Evolutionary conservation across 192 early-diverging fungal genomes (phyloP).

Genomic region (Mortierella alpina): DNA sequence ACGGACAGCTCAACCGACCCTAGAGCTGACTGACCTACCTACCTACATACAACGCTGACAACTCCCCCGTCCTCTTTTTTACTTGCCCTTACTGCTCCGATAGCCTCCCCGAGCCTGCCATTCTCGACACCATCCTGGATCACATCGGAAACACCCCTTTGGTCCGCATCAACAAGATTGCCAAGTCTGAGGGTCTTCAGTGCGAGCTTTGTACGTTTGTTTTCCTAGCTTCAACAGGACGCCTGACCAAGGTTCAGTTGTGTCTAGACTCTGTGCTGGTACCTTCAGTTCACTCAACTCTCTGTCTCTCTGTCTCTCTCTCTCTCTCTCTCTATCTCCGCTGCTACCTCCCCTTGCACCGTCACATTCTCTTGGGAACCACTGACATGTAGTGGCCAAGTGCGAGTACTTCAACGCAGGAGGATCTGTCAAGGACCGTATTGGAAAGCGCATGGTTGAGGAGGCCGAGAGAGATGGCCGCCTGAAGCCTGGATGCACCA

Average conservation of each 20-base stretch:
- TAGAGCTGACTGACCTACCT: not conserved
- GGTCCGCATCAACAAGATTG: constrained; percentile 91
- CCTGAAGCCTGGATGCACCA: constrained; percentile 91
- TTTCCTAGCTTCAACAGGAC: too few relatives aligned
- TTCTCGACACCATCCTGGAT: constrained; percentile 90
- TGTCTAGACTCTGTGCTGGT: too few relatives aligned
- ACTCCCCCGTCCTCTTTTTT: not conserved
- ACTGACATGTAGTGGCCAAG: constrained; percentile 77
- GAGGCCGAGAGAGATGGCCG: constrained; percentile 92
- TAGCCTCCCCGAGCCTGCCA: constrained; percentile 77
- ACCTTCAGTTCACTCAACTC: not conserved
- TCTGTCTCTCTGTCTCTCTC: not conserved
- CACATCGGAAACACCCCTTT: constrained; percentile 98
- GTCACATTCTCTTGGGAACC: not conserved
- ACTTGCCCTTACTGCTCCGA: not conserved
- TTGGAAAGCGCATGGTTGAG: constrained; percentile 96
- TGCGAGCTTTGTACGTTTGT: constrained; percentile 86
- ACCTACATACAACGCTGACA: not conserved
- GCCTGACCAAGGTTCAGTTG: too few relatives aligned
- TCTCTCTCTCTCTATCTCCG: not conserved
- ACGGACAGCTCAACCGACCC: not conserved
- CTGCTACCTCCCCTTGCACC: not conserved
- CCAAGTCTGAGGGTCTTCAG: constrained; percentile 87
- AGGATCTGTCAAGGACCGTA: constrained; percentile 98
- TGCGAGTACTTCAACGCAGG: constrained; percentile 99